Conservation (phyloP, 257 asterid species). For the Nicotiana otophora region DNA sequence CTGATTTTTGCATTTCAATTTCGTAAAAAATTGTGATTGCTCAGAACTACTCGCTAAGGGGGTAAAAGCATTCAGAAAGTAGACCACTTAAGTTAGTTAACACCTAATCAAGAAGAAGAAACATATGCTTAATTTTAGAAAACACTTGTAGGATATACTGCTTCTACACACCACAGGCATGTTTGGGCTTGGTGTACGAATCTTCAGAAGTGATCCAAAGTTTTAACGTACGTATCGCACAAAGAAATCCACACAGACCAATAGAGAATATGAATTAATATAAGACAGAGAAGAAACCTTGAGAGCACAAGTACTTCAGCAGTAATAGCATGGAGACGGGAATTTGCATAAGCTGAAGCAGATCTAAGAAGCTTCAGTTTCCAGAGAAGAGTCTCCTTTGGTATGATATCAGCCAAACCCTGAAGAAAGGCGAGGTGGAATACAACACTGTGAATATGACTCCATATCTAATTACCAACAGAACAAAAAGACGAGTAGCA, state of each 20-base stretch:
- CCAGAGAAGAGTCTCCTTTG: conserved; percentile 83
- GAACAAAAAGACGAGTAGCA: not conserved
- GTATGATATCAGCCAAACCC: conserved; percentile 76
- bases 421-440: conserved; percentile 10
- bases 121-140: not conserved
- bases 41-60: too few species aligned
- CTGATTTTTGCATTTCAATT: too few species aligned
- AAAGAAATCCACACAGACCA: not conserved
- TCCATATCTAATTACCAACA: not conserved
- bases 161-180: not conserved
- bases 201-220: not conserved
- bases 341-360: conserved; percentile 81
- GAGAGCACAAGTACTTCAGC: conserved; percentile 95
- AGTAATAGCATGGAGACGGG: conserved; percentile 89
- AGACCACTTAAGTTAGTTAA: too few species aligned
- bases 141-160: not conserved
- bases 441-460: not conserved
- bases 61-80: too few species aligned
- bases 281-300: conserved; percentile 41
- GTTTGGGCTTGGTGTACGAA: not conserved
- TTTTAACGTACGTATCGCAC: not conserved
- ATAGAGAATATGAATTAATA: conserved; percentile 2
- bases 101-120: not conserved
- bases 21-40: too few species aligned
- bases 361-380: conserved; percentile 73